Conservation (phyloP, 768 basidiomycete species). For the Cyclocybe aegerita region DNA sequence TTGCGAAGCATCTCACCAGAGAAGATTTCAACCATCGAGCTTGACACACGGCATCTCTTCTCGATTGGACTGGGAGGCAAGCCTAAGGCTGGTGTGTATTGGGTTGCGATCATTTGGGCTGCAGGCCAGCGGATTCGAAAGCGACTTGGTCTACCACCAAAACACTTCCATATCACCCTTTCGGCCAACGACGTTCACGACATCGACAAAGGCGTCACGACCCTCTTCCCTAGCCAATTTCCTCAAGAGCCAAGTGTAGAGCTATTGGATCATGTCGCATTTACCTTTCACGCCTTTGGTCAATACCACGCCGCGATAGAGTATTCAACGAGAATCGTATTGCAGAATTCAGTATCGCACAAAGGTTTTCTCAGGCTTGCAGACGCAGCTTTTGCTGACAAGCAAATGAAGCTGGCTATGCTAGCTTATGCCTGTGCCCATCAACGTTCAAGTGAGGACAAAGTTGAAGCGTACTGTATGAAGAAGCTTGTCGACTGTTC, state of each 20-base stretch:
- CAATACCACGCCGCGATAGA: slow-evolving; percentile 32
- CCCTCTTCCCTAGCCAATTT: slow-evolving; percentile 37
- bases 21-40: slow-evolving; percentile 20
- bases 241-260: slow-evolving; percentile 15
- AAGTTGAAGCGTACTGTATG: slow-evolving; percentile 39
- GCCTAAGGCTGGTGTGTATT: slow-evolving; percentile 31
- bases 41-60: slow-evolving; percentile 30
- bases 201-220: slow-evolving; percentile 46
- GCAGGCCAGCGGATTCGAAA: slow-evolving; percentile 51
- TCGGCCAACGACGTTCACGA: slow-evolving; percentile 39
- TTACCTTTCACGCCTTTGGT: slow-evolving; percentile 40
- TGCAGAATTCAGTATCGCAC: slow-evolving; percentile 30
- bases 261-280: slow-evolving; percentile 35
- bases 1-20: slow-evolving; percentile 24
- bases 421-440: slow-evolving; percentile 51
- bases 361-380: slow-evolving; percentile 52
- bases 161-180: slow-evolving; percentile 57
- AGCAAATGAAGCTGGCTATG: slow-evolving; percentile 50
- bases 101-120: slow-evolving; percentile 55
- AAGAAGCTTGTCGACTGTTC: slow-evolving; percentile 46
- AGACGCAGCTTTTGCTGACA: slow-evolving; percentile 37
- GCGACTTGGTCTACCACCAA: slow-evolving; percentile 45
- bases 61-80: slow-evolving; percentile 41
- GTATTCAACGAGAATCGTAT: slow-evolving; percentile 32
- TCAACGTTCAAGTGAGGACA: slow-evolving; percentile 35